phyloP scores from a whole-genome alignment of 164 flowering plant genomes.

The Akebia trifoliata region DNA sequence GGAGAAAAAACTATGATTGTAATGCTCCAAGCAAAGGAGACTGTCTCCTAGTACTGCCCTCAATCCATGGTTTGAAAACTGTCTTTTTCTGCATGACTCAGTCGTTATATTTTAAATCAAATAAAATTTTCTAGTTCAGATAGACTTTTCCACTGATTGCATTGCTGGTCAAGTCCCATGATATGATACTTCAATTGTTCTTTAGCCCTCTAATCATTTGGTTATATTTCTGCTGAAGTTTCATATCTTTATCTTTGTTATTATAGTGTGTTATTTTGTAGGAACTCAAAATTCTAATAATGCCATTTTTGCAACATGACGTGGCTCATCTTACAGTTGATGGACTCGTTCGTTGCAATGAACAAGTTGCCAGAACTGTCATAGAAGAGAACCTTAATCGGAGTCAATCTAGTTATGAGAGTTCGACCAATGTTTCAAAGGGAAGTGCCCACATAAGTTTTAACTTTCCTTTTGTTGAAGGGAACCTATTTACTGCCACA shows the following conservation, averaged over 20 bases:
- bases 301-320: conserved; percentile 9
- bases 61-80: no score
- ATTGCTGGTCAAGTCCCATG: no score
- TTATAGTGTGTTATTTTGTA: neutral
- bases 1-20: no score
- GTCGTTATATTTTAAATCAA: no score
- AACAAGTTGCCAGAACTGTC: conserved; percentile 40
- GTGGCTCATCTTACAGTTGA: conserved; percentile 51
- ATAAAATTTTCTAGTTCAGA: no score
- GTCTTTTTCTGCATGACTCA: no score
- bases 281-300: neutral
- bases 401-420: conserved; percentile 26
- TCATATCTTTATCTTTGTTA: neutral
- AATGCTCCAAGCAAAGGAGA: no score
- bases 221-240: neutral
- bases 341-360: conserved; percentile 70
- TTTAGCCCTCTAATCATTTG: no score
- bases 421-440: conserved; percentile 30
- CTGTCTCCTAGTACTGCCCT: no score
- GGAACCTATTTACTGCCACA: conserved; percentile 70
- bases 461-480: conserved; percentile 70
- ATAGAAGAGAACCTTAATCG: conserved; percentile 33
- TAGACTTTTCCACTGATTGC: no score
- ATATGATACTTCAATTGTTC: neutral
- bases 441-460: conserved; percentile 37